A percentile compares a stretch with the other conserved stretches of the same genome.
Conservation (phyloP, 2,329 filamentous ascomycete genomes). For the Hymenoscyphus albidus region DNA sequence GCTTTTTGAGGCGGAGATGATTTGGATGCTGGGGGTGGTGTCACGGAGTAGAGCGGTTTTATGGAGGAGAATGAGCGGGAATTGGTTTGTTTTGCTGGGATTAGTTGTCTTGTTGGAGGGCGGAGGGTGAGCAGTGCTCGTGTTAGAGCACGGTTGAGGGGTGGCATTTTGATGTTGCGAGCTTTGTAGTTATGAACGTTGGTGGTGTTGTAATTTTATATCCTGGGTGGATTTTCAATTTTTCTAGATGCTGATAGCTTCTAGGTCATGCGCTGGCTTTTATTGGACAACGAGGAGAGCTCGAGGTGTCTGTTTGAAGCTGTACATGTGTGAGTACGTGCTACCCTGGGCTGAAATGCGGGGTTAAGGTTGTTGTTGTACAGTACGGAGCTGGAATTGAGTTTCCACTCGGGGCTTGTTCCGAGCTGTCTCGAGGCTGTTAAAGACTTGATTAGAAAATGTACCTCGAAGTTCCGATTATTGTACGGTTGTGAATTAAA, state of each 20-base stretch:
- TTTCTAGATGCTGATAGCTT: background rate
- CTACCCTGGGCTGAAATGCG: background rate
- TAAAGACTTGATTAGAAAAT: too few relatives aligned
- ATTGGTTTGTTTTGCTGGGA: too few relatives aligned
- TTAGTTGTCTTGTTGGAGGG: background rate
- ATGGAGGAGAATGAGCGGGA: background rate
- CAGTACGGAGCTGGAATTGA: background rate
- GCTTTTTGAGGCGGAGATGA: background rate
- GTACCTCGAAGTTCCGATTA: too few relatives aligned
- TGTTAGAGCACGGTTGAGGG: background rate
- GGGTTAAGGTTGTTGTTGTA: background rate
- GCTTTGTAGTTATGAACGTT: background rate
- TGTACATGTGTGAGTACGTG: background rate
- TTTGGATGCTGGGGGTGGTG: background rate
- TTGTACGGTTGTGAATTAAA: background rate
- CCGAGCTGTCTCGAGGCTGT: too few relatives aligned
- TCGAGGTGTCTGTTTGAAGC: background rate
- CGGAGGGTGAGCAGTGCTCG: background rate
- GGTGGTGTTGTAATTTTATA: background rate
- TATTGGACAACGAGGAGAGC: background rate
- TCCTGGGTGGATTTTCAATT: background rate
- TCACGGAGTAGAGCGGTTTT: background rate
- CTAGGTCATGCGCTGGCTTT: background rate
- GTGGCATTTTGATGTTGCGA: background rate
- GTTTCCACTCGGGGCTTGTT: background rate